Base-by-base conservation (phyloP, 2,329 filamentous ascomycete genomes). In the Botryosphaeria dothidea region DNA sequence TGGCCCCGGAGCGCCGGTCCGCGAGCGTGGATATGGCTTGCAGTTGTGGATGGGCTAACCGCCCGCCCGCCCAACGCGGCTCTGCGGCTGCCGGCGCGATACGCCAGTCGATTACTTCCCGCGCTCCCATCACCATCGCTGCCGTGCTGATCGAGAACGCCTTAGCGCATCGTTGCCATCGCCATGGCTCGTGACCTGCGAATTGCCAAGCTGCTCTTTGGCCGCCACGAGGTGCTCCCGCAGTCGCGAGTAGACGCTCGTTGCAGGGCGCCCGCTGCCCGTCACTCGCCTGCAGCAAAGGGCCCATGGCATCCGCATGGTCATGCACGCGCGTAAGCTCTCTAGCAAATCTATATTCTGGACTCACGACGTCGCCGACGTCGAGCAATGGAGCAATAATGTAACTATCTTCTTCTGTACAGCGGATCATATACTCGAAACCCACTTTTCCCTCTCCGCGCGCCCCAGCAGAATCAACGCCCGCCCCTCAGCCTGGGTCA, bases 21-120 rank as follows among this genome's bases (percentile, higher is more conserved):
- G 56, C 41, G 56, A 31, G 38, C 41, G 38, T 60, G 56, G 56
- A 17, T 60, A 60, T 60, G 56, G 56, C 56, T 60, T 60, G 56
- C 61, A 54, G 61, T 38, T 45, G 48, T 43, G 48, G 61, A 52
- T 19, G 60, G 27, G 60, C 58, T 62, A 62, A 45, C 46, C 46
- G 5, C 31, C 43, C 56, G 38, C 56, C 56, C 41, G 23, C 31
- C 25, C 41, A 36, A 27, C 58, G 58, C 31, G 36, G 60, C 60
- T 62, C 60, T 56, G 61, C 61, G 61, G 61, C 48, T 64, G 57
- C 43, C 57, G 57, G 43, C 57, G 34, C 43, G 46, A 63, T 31
- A 52, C 60, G 34, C 52, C 56, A 46, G 25, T n/a, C 38, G 15
- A n/a, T n/a, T n/a, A n/a, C n/a, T n/a, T n/a, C n/a, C n/a, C 7